These are phyloP conservation scores for Urostyla sp. DNA, from an alignment of 73 alveolate species.

Conservation along the genomic window DNA sequence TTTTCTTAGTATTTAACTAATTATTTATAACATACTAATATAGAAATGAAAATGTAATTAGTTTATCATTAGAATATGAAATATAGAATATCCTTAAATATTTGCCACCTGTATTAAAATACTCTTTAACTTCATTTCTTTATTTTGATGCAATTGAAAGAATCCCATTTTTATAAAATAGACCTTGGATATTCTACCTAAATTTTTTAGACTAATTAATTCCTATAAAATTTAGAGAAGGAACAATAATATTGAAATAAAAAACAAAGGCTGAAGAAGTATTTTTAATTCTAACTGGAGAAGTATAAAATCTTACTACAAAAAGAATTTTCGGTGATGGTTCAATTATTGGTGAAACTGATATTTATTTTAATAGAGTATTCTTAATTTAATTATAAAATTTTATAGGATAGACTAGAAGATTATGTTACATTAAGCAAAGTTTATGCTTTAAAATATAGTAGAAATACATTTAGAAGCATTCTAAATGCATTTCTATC, in stretches of 20 bases:
- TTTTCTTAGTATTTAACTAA: neutral
- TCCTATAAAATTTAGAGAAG: slow-evolving; percentile 36
- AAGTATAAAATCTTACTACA: neutral
- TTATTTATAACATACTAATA: neutral
- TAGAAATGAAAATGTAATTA: slow-evolving; percentile 7
- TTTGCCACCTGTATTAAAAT: slow-evolving; percentile 42
- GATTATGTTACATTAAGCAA: neutral
- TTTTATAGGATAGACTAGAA: slow-evolving; percentile 29
- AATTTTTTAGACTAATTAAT: slow-evolving; percentile 24
- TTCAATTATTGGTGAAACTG: slow-evolving; percentile 45
- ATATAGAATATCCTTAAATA: slow-evolving; percentile 17
- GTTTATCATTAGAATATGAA: slow-evolving; percentile 36
- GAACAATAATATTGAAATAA: slow-evolving; percentile 1
- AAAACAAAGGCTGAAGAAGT: slow-evolving; percentile 27
- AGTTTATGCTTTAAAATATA: slow-evolving; percentile 11
- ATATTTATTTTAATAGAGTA: slow-evolving; percentile 25
- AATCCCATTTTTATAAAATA: slow-evolving; percentile 34
- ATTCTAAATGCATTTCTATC: neutral
- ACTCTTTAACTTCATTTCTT: slow-evolving; percentile 12
- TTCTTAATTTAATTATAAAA: neutral
- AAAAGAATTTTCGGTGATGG: slow-evolving; percentile 16
- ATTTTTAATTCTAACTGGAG: slow-evolving; percentile 17
- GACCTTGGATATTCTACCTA: slow-evolving; percentile 7
- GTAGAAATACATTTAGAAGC: slow-evolving; percentile 1
- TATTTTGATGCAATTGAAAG: slow-evolving; percentile 35